Evolutionary conservation across 2,329 filamentous ascomycete species (phyloP), one percentile per base, ranked within the genome.

Genomic region (Colletotrichum zoysiae): DNA sequence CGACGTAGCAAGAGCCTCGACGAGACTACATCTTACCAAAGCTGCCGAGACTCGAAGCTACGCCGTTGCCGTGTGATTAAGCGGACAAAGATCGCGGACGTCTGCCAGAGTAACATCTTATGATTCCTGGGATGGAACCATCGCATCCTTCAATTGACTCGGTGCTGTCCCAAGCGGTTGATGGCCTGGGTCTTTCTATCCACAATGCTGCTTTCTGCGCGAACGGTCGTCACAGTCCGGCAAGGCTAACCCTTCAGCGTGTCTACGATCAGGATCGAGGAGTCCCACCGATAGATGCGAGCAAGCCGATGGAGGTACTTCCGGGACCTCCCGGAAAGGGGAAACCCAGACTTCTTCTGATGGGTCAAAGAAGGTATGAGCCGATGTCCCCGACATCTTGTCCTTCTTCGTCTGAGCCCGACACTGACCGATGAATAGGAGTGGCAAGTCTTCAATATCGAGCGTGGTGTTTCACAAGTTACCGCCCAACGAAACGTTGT

Each of bases 381-480:
- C 79, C 26, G 8, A 23, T 12, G 14, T 14, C 20, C 11, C 7
- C 9, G 11, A 3, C 38, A 26, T n/a, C 58, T 30, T 48, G 33
- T 11, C 40, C 51, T 23, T 12, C 44, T 26, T 9, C 40, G 26
- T 20, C 12, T 16, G n/a, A 26, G 12, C 12, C 30, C 8, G 35
- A 12, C 23, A 46, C 51, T 65, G 12, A 70, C 42, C 11, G 23
- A 9, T 51, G 20, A 26, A 30, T 76, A 99, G 96, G 84, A 98
- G 95, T 79, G 96, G 96, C 73, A 99, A 99, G 81, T 98, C 96
- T 0, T 99, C 96, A 7, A 98, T 99, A 79, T 96, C 95, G 35
- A 98, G 95, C 78, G 97, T 99, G 59, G 95, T 99, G n/a, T 98
- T 99, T 78, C 95, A 98, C 83, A 99, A 99, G 81, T 91, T 98